Conservation (phyloP, 805 yeast genomes). For the Barnettozyma sp. region DNA sequence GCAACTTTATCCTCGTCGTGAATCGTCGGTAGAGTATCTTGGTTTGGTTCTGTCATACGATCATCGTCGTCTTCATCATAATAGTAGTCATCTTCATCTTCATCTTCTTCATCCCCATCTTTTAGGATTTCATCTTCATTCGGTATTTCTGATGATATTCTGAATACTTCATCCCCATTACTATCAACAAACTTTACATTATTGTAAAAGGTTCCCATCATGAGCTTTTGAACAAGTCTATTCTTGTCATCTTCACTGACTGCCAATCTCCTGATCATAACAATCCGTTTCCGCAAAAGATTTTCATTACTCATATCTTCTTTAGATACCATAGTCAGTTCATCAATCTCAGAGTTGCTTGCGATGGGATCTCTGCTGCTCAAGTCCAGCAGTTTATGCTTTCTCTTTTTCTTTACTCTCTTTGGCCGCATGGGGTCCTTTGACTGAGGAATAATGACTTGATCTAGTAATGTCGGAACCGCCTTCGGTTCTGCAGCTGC, state of each 20-base stretch:
- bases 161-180: slow-evolving; percentile 22
- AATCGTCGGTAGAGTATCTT: slow-evolving; percentile 32
- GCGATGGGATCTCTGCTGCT: too few species aligned
- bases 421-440: slow-evolving; percentile 24
- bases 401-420: slow-evolving; percentile 6
- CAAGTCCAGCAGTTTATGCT: background rate
- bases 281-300: slow-evolving; percentile 42
- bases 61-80: slow-evolving; percentile 11
- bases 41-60: too few species aligned
- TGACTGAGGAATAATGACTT: slow-evolving; percentile 44
- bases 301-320: slow-evolving; percentile 20
- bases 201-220: slow-evolving; percentile 62
- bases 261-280: slow-evolving; percentile 27
- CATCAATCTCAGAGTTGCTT: slow-evolving; percentile 13
- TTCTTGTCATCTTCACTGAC: slow-evolving; percentile 21
- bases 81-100: slow-evolving; percentile 13
- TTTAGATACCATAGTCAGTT: slow-evolving; percentile 14
- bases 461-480: slow-evolving; percentile 40
- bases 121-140: slow-evolving; percentile 8
- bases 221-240: slow-evolving; percentile 48
- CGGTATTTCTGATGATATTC: slow-evolving; percentile 17
- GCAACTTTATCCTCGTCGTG: slow-evolving; percentile 42
- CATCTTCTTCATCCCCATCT: slow-evolving; percentile 20
- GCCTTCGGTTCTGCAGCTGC: slow-evolving; percentile 41
- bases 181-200: slow-evolving; percentile 32